These are phyloP conservation scores for Leptomonas seymouri DNA, from an alignment of 208 protist species.

Conservation along the genomic window DNA sequence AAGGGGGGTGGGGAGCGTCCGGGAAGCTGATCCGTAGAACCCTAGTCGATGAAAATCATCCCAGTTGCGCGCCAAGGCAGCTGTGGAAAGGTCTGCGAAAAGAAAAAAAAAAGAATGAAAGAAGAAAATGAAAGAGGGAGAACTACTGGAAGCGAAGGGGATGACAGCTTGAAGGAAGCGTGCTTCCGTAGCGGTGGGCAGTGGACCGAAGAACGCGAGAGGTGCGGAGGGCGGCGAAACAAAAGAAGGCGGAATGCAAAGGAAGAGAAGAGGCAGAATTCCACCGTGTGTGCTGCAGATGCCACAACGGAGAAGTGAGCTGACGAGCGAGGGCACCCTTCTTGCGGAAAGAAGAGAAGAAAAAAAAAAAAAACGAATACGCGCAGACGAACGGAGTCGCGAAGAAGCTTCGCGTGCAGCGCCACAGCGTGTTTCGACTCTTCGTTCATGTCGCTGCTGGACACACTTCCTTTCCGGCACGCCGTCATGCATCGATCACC, in stretches of 20 bases:
- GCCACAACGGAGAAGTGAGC: constrained; percentile 21
- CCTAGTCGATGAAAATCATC: neutral
- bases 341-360: constrained; percentile 10
- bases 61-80: neutral
- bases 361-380: too few species aligned
- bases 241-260: neutral
- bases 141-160: too few species aligned
- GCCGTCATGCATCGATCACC: too few species aligned
- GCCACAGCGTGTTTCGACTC: too few species aligned
- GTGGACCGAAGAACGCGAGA: neutral
- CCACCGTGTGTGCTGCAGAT: neutral
- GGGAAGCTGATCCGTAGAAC: neutral
- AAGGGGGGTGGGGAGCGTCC: neutral
- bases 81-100: too few species aligned
- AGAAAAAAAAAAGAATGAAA: too few species aligned
- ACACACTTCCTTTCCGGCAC: too few species aligned
- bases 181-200: neutral
- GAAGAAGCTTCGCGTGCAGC: too few species aligned
- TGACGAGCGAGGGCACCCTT: neutral
- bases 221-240: neutral
- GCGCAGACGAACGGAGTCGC: too few species aligned
- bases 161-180: too few species aligned
- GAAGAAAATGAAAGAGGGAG: too few species aligned
- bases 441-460: too few species aligned
- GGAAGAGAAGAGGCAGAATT: neutral